Percentiles rank a stretch among this genome's conserved stretches.
Evolutionary conservation across 257 asterid genomes (phyloP).

Genomic region (Sherardia arvensis): DNA sequence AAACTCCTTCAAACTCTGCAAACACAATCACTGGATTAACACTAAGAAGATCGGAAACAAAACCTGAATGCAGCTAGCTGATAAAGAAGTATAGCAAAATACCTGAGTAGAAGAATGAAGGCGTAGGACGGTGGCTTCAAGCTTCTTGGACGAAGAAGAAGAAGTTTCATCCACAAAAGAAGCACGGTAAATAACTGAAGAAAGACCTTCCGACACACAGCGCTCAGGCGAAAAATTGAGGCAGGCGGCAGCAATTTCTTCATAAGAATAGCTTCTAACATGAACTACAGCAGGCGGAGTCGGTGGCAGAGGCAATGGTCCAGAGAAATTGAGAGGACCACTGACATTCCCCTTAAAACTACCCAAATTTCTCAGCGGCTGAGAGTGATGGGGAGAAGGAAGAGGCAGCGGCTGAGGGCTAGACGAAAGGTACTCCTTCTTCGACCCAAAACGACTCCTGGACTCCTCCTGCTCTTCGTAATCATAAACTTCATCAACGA

Average conservation of each 20-base stretch:
- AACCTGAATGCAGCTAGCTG: not conserved
- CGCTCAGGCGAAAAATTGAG: conserved; percentile 81
- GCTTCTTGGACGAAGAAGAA: conserved; percentile 33
- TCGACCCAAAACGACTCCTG: conserved; percentile 50
- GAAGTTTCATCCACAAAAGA: conserved; percentile 59
- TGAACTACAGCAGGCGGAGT: conserved; percentile 36
- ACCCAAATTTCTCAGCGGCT: conserved; percentile 41
- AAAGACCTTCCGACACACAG: conserved; percentile 86
- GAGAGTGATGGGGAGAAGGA: conserved; percentile 53
- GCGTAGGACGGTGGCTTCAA: conserved; percentile 77
- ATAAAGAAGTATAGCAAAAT: not conserved
- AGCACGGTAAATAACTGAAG: conserved; percentile 81
- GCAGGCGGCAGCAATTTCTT: conserved; percentile 85
- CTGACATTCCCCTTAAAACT: conserved; percentile 61
- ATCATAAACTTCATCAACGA: conserved; percentile 55
- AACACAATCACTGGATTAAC: conserved; percentile 4
- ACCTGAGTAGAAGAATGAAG: conserved; percentile 81
- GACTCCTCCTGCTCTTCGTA: conserved; percentile 63
- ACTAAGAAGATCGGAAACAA: conserved; percentile 1
- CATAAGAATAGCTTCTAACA: conserved; percentile 49
- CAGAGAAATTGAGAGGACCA: conserved; percentile 67
- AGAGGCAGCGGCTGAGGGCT: conserved; percentile 95
- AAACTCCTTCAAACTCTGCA: conserved; percentile 80
- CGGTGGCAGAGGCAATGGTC: conserved; percentile 86
- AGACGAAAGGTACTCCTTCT: conserved; percentile 54